These are phyloP conservation scores for Cryptococcus depauperatus DNA, from an alignment of 1,284 basidiomycete species.

Conservation along the genomic window DNA sequence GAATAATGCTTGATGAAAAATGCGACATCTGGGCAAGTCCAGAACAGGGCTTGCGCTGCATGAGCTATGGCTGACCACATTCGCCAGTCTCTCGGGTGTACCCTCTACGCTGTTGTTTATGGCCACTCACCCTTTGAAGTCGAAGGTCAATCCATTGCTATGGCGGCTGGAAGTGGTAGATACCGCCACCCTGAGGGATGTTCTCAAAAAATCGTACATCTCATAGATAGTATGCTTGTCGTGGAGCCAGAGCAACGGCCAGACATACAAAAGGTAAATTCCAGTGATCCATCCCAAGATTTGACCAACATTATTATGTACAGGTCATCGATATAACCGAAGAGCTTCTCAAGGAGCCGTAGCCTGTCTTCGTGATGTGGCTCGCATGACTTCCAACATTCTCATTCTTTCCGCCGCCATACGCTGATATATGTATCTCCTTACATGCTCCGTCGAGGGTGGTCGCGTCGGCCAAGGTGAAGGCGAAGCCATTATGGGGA, in stretches of 20 bases:
- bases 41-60: not conserved
- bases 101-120: slow-evolving; percentile 82
- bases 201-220: slow-evolving; percentile 65
- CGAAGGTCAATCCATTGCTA: slow-evolving; percentile 83
- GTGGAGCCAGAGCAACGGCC: slow-evolving; percentile 71
- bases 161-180: slow-evolving; percentile 85
- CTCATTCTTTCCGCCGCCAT: not conserved
- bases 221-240: slow-evolving; percentile 77
- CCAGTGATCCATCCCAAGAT: not conserved
- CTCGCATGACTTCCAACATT: slow-evolving; percentile 8
- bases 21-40: slow-evolving; percentile 84
- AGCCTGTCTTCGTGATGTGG: slow-evolving; percentile 1
- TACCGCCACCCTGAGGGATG: slow-evolving; percentile 74
- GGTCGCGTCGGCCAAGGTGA: not conserved
- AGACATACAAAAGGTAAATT: slow-evolving; percentile 68
- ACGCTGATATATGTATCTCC: slow-evolving; percentile 3
- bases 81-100: slow-evolving; percentile 82
- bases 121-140: slow-evolving; percentile 87
- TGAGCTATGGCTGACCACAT: not conserved
- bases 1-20: slow-evolving; percentile 75
- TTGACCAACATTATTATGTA: slow-evolving; percentile 9
- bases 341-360: slow-evolving; percentile 43
- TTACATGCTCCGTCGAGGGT: not conserved
- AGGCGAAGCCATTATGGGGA: slow-evolving; percentile 4
- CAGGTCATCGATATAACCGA: slow-evolving; percentile 67